Conservation (phyloP, 2,329 filamentous ascomycete species). For the Alternaria consortialis region DNA sequence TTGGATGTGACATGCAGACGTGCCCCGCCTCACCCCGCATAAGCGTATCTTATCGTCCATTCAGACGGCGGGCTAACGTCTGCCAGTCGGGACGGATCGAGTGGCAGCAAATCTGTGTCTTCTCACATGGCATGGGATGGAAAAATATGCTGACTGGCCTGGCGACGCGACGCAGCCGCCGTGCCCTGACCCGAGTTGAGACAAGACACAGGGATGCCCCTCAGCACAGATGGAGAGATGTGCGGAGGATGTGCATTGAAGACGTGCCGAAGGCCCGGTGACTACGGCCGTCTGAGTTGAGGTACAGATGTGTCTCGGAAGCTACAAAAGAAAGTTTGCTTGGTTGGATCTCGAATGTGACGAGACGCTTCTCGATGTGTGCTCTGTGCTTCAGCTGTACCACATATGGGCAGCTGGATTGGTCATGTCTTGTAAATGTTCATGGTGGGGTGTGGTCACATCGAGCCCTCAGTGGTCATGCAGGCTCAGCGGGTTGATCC, state of each 20-base stretch:
- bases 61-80: conserved; percentile 33
- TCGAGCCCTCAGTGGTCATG: conserved; percentile 6
- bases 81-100: conserved; percentile 47
- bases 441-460: conserved; percentile 22
- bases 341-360: conserved; percentile 9
- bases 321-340: conserved; percentile 4
- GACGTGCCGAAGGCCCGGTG: conserved; percentile 9
- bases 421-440: conserved; percentile 38
- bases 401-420: conserved; percentile 15
- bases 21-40: conserved; percentile 44
- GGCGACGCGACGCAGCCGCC: conserved; percentile 40
- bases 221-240: conserved; percentile 2
- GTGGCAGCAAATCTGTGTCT: conserved; percentile 16
- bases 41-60: conserved; percentile 39
- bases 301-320: conserved; percentile 13
- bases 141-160: conserved; percentile 30
- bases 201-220: conserved; percentile 12
- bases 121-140: conserved; percentile 17
- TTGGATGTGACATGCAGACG: conserved; percentile 19
- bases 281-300: conserved; percentile 4
- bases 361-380: background rate
- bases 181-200: conserved; percentile 19
- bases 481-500: conserved; percentile 18
- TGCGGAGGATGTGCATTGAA: conserved; percentile 22
- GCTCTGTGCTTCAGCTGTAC: conserved; percentile 6